Evolutionary conservation across 306 rosid genomes (phyloP).

Genomic region (Cucumis sativus): Cucumber_9930_V3 NC_026657.2:14846001-14846500

Average conservation of each 20-base stretch:
- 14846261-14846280: slow-evolving; percentile 4
- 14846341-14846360: slow-evolving; percentile 46
- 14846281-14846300: neutral
- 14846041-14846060: neutral
- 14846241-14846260: neutral
- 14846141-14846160: neutral
- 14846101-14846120: neutral
- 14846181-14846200: neutral
- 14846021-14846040: neutral
- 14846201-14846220: neutral
- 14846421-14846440: neutral
- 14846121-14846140: neutral
- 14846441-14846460: slow-evolving; percentile 45
- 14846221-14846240: neutral
- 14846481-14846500: slow-evolving; percentile 51
- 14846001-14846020: neutral
- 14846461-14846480: slow-evolving; percentile 48
- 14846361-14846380: slow-evolving; percentile 59
- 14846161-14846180: neutral
- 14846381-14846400: slow-evolving; percentile 40
- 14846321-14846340: slow-evolving; percentile 48
- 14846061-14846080: neutral
- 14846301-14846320: slow-evolving; percentile 21
- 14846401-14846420: slow-evolving; percentile 7
- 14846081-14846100: neutral